phyloP scores from a whole-genome alignment of 768 basidiomycete species.

The Podaxis sp. region DNA sequence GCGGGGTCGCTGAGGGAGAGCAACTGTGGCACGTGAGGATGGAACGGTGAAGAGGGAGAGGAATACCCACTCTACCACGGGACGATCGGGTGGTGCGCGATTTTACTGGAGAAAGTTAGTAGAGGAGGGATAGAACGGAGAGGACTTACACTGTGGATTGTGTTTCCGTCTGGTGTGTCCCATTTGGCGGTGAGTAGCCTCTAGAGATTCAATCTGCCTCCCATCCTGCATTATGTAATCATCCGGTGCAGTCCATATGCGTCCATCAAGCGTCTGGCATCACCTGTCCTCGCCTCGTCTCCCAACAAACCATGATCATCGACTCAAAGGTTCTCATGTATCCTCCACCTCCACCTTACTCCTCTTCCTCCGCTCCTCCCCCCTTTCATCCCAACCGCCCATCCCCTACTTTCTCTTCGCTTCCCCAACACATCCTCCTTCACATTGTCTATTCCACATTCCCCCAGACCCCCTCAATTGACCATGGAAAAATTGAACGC shows the following conservation, averaged over 20 bases:
- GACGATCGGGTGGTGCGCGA: constrained; percentile 57
- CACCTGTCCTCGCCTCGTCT: background rate
- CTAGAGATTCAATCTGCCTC: background rate
- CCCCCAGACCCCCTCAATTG: constrained; percentile 37
- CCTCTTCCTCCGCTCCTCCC: constrained; percentile 7
- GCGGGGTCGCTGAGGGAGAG: constrained; percentile 52
- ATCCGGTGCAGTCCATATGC: background rate
- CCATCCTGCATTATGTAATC: constrained; percentile 1
- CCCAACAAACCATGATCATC: constrained; percentile 32
- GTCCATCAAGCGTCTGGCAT: background rate
- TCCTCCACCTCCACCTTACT: constrained; percentile 29
- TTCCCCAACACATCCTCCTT: constrained; percentile 66
- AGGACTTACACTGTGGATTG: constrained; percentile 28
- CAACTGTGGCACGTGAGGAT: constrained; percentile 24
- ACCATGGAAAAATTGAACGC: constrained; percentile 42
- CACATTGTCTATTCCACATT: constrained; percentile 68
- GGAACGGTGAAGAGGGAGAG: constrained; percentile 7
- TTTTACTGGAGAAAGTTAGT: constrained; percentile 39
- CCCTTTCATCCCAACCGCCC: constrained; percentile 19
- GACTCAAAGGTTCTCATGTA: constrained; percentile 33
- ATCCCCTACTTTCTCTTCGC: constrained; percentile 18
- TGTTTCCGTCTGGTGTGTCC: constrained; percentile 1
- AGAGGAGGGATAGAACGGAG: constrained; percentile 14
- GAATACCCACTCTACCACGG: constrained; percentile 33
- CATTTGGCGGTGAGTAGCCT: background rate